Percentiles rank a stretch among this genome's conserved stretches.
These are phyloP conservation scores for Rhizopus microsporus DNA, from an alignment of 371 early-diverging fungal species.

Conservation along the genomic window DNA sequence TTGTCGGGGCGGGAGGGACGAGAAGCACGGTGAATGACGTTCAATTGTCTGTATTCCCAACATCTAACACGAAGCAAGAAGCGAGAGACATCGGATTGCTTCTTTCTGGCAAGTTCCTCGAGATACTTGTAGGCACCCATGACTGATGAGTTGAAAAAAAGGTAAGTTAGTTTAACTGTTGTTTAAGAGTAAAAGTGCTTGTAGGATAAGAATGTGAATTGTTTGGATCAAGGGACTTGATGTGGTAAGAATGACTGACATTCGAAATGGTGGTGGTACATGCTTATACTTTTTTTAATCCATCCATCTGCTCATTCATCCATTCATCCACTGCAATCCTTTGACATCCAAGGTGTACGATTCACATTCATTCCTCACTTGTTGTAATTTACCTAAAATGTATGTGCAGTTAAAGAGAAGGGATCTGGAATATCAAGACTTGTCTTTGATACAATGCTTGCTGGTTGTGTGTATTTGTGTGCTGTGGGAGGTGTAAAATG, in stretches of 20 bases:
- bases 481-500: too few relatives aligned
- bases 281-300: not conserved
- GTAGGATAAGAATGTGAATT: too few relatives aligned
- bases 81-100: slow-evolving; percentile 98
- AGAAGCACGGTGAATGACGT: slow-evolving; percentile 96
- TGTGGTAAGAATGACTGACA: not conserved
- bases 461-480: too few relatives aligned
- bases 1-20: slow-evolving; percentile 99
- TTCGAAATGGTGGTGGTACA: not conserved
- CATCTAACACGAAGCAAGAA: slow-evolving; percentile 97
- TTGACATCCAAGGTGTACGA: not conserved
- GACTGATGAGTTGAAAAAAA: slow-evolving; percentile 9
- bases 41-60: slow-evolving; percentile 96
- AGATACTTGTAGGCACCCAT: slow-evolving; percentile 89
- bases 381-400: slow-evolving; percentile 22
- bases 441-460: not conserved
- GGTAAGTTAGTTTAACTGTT: slow-evolving; percentile 1
- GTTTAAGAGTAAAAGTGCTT: not conserved
- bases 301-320: not conserved
- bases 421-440: not conserved
- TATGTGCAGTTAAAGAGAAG: slow-evolving; percentile 27
- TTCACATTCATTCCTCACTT: not conserved
- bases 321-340: not conserved
- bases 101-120: slow-evolving; percentile 98
- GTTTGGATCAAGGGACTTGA: not conserved